A percentile compares a stretch with the other conserved stretches of the same genome.
These are phyloP conservation scores for Eustoma russellianum DNA, from an alignment of 257 asterid genomes.

Conservation along the genomic window DNA sequence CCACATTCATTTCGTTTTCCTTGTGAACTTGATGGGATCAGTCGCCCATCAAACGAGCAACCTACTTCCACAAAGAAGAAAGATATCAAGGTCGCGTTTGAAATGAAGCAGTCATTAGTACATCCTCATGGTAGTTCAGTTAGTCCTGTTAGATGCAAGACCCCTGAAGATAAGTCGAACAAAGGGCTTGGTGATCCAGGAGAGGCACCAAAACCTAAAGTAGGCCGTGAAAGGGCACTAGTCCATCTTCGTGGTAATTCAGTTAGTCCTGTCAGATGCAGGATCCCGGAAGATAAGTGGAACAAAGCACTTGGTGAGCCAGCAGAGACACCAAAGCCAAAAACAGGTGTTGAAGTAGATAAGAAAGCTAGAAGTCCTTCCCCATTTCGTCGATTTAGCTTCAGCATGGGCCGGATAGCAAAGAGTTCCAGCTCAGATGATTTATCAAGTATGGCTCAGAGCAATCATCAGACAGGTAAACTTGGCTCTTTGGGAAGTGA, in stretches of 20 bases:
- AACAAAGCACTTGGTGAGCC: slow-evolving; percentile 15
- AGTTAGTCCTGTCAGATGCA: slow-evolving; percentile 23
- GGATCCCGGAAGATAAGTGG: slow-evolving; percentile 22
- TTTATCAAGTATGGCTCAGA: slow-evolving; percentile 13
- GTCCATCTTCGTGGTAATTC: slow-evolving; percentile 14
- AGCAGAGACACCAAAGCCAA: slow-evolving; percentile 16
- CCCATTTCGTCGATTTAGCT: slow-evolving; percentile 46
- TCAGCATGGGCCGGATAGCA: slow-evolving; percentile 32
- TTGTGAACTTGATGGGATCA: slow-evolving; percentile 8
- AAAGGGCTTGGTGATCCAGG: slow-evolving; percentile 14
- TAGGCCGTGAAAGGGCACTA: slow-evolving; percentile 8
- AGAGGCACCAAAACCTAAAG: slow-evolving; percentile 16
- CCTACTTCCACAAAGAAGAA: slow-evolving; percentile 8
- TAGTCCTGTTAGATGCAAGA: slow-evolving; percentile 28
- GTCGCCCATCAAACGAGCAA: slow-evolving; percentile 10
- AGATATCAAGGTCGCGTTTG: slow-evolving; percentile 15
- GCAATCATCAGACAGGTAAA: slow-evolving; percentile 5
- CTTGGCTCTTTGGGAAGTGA: slow-evolving; percentile 21
- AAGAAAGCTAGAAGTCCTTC: slow-evolving; percentile 43
- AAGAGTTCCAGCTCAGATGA: slow-evolving; percentile 33
- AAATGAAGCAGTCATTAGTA: slow-evolving; percentile 7
- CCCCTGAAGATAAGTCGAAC: slow-evolving; percentile 21
- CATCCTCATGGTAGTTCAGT: slow-evolving; percentile 17
- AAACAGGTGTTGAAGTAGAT: slow-evolving; percentile 19
- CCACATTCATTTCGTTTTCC: slow-evolving; percentile 14